These are phyloP conservation scores for Sphaerobolus stellatus DNA, from an alignment of 1,284 basidiomycete genomes.

Conservation along the genomic window DNA sequence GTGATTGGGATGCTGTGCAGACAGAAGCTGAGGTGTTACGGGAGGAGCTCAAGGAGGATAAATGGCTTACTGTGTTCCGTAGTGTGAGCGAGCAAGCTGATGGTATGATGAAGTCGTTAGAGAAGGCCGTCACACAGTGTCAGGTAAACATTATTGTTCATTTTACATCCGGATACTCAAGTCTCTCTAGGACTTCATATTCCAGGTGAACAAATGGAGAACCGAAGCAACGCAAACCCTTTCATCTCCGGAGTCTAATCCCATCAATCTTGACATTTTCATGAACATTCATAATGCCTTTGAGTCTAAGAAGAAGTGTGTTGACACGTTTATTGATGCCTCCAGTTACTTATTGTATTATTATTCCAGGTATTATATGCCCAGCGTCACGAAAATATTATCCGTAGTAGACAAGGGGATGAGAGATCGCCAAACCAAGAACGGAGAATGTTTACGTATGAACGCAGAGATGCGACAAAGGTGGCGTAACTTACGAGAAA, in stretches of 20 bases:
- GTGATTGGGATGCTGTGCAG: constrained; percentile 80
- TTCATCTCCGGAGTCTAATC: neutral
- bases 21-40: constrained; percentile 79
- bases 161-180: neutral
- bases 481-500: constrained; percentile 76
- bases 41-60: constrained; percentile 93
- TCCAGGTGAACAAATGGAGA: constrained; percentile 65
- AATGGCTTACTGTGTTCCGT: constrained; percentile 92
- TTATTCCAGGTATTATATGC: constrained; percentile 75
- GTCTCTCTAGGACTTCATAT: constrained; percentile 68
- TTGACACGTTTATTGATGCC: constrained; percentile 14
- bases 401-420: constrained; percentile 92
- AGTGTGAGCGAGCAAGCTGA: constrained; percentile 91
- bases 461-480: constrained; percentile 83
- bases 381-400: constrained; percentile 90
- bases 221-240: constrained; percentile 46
- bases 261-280: constrained; percentile 57
- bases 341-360: constrained; percentile 9
- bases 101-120: constrained; percentile 93
- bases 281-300: constrained; percentile 67
- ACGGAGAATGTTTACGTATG: constrained; percentile 87
- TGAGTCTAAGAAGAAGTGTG: constrained; percentile 82
- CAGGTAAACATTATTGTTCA: constrained; percentile 50
- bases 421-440: constrained; percentile 86
- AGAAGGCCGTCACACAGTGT: constrained; percentile 85